Conservation (phyloP, 192 early-diverging fungal species). For the Coemansia sp. region DNA sequence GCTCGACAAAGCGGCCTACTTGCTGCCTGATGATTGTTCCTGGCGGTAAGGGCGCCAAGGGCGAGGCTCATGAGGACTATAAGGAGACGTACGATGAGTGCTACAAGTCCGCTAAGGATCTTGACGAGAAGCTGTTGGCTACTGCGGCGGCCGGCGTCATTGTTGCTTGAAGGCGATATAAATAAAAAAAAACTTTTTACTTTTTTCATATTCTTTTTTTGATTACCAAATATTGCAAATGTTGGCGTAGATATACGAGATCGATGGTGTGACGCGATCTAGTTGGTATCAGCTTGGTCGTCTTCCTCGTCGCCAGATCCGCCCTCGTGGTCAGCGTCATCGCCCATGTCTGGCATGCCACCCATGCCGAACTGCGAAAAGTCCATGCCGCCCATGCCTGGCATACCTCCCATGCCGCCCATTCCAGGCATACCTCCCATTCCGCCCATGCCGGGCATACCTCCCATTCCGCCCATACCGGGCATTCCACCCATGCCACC, state of each 20-base stretch:
- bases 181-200: no score
- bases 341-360: constrained; percentile 20
- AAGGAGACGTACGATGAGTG: constrained; percentile 88
- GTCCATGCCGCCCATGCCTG: constrained; percentile 3
- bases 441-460: not conserved
- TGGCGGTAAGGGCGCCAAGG: constrained; percentile 73
- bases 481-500: constrained; percentile 40
- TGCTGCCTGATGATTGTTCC: constrained; percentile 88
- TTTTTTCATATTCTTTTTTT: not conserved
- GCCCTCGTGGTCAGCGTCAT: constrained; percentile 12
- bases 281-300: constrained; percentile 7
- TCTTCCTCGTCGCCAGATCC: constrained; percentile 16
- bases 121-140: constrained; percentile 69
- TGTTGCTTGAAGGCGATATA: constrained; percentile 1
- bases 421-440: constrained; percentile 28
- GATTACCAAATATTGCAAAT: not conserved
- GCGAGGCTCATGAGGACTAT: constrained; percentile 77
- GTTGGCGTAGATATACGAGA: not conserved
- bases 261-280: not conserved
- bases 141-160: constrained; percentile 45
- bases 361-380: constrained; percentile 46
- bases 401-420: no score
- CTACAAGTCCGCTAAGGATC: constrained; percentile 73
- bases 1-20: constrained; percentile 95
- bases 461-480: no score